phyloP scores from a whole-genome alignment of 352 stramenopile species.

The Phytopythium litorale region DNA sequence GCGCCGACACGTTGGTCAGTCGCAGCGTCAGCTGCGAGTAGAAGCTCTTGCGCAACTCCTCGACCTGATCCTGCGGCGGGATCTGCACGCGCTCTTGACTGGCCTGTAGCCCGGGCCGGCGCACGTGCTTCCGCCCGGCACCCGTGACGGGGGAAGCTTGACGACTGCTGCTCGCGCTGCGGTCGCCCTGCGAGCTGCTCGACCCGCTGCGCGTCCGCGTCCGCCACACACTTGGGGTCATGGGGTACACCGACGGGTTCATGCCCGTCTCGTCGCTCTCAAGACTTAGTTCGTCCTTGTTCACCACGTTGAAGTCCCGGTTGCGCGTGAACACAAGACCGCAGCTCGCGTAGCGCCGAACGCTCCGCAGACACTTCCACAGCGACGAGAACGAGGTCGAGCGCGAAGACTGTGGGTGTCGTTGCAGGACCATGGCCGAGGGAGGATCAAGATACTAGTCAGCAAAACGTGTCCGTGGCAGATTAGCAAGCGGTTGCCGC shows the following conservation, averaged over 20 bases:
- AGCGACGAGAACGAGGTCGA: constrained; percentile 56
- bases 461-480: neutral
- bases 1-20: constrained; percentile 27
- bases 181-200: constrained; percentile 34
- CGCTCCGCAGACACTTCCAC: constrained; percentile 73
- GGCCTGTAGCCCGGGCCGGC: constrained; percentile 40
- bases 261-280: constrained; percentile 28
- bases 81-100: constrained; percentile 64
- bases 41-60: constrained; percentile 55
- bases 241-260: constrained; percentile 21
- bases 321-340: constrained; percentile 75
- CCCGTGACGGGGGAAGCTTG: constrained; percentile 29
- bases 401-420: constrained; percentile 36
- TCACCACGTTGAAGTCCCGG: constrained; percentile 61
- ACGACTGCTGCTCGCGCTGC: constrained; percentile 27
- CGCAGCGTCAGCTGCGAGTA: constrained; percentile 55
- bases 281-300: constrained; percentile 55
- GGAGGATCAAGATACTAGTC: neutral
- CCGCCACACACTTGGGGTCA: constrained; percentile 40
- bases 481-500: neutral
- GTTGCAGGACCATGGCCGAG: neutral
- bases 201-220: constrained; percentile 42
- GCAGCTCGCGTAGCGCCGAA: constrained; percentile 70
- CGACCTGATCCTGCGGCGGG: constrained; percentile 50
- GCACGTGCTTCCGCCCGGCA: constrained; percentile 18